Conservation (phyloP, 179 eudicot species). For the Spinacia oleracea region DNA sequence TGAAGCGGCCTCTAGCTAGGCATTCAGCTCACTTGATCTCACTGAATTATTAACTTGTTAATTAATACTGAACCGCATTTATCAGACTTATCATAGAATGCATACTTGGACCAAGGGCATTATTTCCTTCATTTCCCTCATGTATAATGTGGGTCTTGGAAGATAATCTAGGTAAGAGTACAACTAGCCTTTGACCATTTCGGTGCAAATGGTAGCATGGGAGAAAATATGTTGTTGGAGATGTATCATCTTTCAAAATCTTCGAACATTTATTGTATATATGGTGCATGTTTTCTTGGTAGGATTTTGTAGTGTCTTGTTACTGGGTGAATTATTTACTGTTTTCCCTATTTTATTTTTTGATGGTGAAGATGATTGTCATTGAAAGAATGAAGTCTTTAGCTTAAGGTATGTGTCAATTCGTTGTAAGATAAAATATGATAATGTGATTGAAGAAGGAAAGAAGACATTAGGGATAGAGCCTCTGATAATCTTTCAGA, state of each 20-base stretch:
- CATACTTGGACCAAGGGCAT: too few species aligned
- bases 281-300: neutral
- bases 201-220: neutral
- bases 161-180: neutral
- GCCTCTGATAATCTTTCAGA: neutral
- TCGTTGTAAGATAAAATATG: conserved; percentile 12
- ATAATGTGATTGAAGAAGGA: conserved; percentile 87
- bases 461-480: conserved; percentile 41
- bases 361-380: neutral
- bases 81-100: too few species aligned
- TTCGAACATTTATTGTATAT: neutral
- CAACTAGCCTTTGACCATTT: neutral
- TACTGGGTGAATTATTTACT: neutral
- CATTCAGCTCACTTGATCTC: too few species aligned
- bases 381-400: neutral
- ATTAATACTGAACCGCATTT: too few species aligned
- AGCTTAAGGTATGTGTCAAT: neutral
- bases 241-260: neutral
- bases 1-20: too few species aligned
- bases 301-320: neutral
- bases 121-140: too few species aligned
- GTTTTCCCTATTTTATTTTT: neutral
- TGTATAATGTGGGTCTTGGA: neutral
- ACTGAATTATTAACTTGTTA: too few species aligned
- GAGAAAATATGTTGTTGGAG: neutral